Base-by-base conservation (phyloP, 148 eudicot species). In the Nepenthes mirabilis region DNA sequence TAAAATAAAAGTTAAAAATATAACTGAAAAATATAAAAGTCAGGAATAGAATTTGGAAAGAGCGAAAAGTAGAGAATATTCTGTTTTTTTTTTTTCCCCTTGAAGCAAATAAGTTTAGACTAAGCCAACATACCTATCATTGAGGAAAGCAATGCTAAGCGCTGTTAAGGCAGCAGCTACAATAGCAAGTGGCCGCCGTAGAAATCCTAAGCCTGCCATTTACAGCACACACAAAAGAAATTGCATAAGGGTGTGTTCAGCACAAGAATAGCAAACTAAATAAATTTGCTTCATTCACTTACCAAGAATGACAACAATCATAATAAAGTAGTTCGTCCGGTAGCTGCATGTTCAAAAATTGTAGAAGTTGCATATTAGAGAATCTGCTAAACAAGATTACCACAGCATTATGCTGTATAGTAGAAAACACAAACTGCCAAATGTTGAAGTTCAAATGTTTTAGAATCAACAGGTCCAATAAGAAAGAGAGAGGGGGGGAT, bases 301-400 rank as follows among this genome's bases (percentile, higher is more conserved):
- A 90, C 97, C 97, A 67, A 90, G 91, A 72, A 90, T 82, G 75
- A 79, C 59, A 40, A 90, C 66, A 65, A 90, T 75, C 95, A 90
- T 74, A 74, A 90, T 72, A 73, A 86, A 90, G 74, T 93, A 93
- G 76, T 93, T 93, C 43, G 98, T 88, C 64, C 96, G 72, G 58
- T 93, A 93, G 86, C 96, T 88, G 89, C 84, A 81, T 61, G 52
- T 35, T 43, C 47, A 60, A 14, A 62, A 67, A 66, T 40, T 33
- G 11, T 1, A 49, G 10, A 69, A 57, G 6, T 14, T 11, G n/a
- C 14, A 36, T 14, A 14, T 53, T 23, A 34, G 9, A 1, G 60
- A 45, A 34, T 45, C 14, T 52, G 43, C 12, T 61, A 59, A 43
- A 53, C 14, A 71, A 32, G 6, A 3, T 8, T 40, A 40, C 45